A percentile compares a stretch with the other conserved stretches of the same genome.
These are phyloP conservation scores for Cinnamomum micranthum DNA, from an alignment of 164 flowering plant species.

Conservation along the genomic window DNA sequence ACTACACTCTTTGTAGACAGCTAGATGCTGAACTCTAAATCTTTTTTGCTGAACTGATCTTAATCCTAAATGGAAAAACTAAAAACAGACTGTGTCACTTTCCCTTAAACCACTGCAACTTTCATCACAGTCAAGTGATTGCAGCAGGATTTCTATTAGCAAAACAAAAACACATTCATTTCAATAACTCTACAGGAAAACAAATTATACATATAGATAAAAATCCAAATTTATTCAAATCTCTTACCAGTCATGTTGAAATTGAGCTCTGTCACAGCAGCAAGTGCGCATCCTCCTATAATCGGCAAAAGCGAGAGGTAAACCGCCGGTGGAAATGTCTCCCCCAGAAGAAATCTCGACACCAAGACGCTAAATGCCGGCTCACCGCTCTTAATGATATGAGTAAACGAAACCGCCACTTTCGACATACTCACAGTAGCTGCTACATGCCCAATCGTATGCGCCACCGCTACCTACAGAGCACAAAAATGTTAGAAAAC, in stretches of 20 bases:
- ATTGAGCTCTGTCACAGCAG: slow-evolving; percentile 77
- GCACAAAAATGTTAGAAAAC: neutral
- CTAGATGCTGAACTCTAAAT: too few species aligned
- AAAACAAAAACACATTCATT: too few species aligned
- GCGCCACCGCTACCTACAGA: slow-evolving; percentile 75
- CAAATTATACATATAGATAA: neutral
- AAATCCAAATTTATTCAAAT: neutral
- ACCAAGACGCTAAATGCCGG: slow-evolving; percentile 87
- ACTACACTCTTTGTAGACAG: too few species aligned
- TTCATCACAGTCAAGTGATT: too few species aligned
- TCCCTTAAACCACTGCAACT: too few species aligned
- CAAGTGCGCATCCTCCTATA: slow-evolving; percentile 72
- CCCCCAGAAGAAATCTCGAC: slow-evolving; percentile 68
- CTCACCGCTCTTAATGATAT: slow-evolving; percentile 83
- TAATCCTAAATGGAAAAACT: too few species aligned
- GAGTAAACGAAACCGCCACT: slow-evolving; percentile 88
- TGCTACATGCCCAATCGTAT: slow-evolving; percentile 86
- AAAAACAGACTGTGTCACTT: too few species aligned
- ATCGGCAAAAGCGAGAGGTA: slow-evolving; percentile 68
- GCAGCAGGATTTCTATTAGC: too few species aligned
- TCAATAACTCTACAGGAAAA: too few species aligned
- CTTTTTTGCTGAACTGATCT: too few species aligned
- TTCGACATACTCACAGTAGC: slow-evolving; percentile 88
- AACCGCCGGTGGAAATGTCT: slow-evolving; percentile 54
- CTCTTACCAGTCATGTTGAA: slow-evolving; percentile 76